phyloP scores from a whole-genome alignment of 148 eudicot genomes.

The Vaccinium macrocarpon region DNA sequence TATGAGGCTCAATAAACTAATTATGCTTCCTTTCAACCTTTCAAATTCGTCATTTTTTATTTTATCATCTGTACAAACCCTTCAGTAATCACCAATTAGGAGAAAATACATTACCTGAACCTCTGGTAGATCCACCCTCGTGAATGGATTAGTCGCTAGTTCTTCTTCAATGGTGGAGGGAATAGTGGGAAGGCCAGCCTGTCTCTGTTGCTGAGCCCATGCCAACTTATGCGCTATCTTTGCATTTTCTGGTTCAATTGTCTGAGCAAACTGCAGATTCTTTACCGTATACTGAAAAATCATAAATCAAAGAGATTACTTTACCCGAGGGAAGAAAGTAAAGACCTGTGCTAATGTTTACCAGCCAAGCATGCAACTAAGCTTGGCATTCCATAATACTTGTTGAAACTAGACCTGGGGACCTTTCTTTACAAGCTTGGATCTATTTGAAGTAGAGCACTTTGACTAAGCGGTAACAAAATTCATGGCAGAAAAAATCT shows the following conservation, averaged over 20 bases:
- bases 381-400: background rate
- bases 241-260: conserved; percentile 80
- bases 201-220: conserved; percentile 80
- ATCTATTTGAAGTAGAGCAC: conserved; percentile 1
- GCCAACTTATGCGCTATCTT: conserved; percentile 53
- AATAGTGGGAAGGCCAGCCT: conserved; percentile 65
- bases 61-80: background rate
- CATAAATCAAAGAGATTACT: conserved; percentile 9
- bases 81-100: background rate
- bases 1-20: background rate
- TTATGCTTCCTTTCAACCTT: background rate
- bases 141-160: conserved; percentile 81
- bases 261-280: conserved; percentile 90
- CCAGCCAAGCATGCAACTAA: background rate
- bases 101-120: conserved; percentile 50
- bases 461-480: background rate
- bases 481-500: background rate
- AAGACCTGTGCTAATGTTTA: background rate
- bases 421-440: background rate
- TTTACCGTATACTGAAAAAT: conserved; percentile 76
- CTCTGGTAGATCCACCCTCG: conserved; percentile 73
- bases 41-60: background rate
- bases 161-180: conserved; percentile 93
- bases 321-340: background rate
- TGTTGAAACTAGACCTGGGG: background rate